A percentile compares a stretch with the other conserved stretches of the same genome.
Evolutionary conservation across 208 protist species (phyloP).

Genomic region (Endotrypanum monterogeii): DNA sequence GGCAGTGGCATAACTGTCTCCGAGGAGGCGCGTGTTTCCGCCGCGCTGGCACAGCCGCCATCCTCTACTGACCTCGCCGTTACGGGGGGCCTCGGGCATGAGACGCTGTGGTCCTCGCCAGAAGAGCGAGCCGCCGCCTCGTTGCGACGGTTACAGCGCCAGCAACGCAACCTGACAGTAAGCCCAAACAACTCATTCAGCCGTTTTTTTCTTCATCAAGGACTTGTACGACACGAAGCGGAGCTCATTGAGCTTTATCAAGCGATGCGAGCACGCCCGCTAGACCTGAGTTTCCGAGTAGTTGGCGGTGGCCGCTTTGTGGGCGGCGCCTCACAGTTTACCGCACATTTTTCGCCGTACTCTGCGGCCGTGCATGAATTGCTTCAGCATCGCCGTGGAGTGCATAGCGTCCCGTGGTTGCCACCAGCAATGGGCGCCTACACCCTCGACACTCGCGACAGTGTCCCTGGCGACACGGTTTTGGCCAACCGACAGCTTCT

Average conservation of each 20-base stretch:
- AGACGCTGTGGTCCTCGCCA: slow-evolving; percentile 22
- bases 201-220: slow-evolving; percentile 80
- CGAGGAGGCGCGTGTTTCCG: slow-evolving; percentile 5
- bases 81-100: slow-evolving; percentile 6
- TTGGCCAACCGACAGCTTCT: slow-evolving; percentile 62
- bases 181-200: slow-evolving; percentile 75
- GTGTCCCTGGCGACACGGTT: slow-evolving; percentile 38
- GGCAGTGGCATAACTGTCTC: not conserved
- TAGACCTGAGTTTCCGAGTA: slow-evolving; percentile 60
- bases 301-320: slow-evolving; percentile 6
- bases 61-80: slow-evolving; percentile 15
- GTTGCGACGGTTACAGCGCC: slow-evolving; percentile 39
- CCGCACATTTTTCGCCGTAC: slow-evolving; percentile 13
- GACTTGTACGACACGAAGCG: slow-evolving; percentile 57
- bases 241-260: slow-evolving; percentile 70
- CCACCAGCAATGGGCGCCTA: slow-evolving; percentile 60
- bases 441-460: slow-evolving; percentile 41
- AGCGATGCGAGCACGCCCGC: slow-evolving; percentile 57
- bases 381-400: slow-evolving; percentile 40
- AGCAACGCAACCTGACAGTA: slow-evolving; percentile 37
- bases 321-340: not conserved
- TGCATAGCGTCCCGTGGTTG: slow-evolving; percentile 61
- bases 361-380: slow-evolving; percentile 31
- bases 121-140: slow-evolving; percentile 25
- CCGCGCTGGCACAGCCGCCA: slow-evolving; percentile 28